Percentiles rank a stretch among this genome's conserved stretches.
Conservation (phyloP, 2,329 filamentous ascomycete species). For the Xylaria sp. region DNA sequence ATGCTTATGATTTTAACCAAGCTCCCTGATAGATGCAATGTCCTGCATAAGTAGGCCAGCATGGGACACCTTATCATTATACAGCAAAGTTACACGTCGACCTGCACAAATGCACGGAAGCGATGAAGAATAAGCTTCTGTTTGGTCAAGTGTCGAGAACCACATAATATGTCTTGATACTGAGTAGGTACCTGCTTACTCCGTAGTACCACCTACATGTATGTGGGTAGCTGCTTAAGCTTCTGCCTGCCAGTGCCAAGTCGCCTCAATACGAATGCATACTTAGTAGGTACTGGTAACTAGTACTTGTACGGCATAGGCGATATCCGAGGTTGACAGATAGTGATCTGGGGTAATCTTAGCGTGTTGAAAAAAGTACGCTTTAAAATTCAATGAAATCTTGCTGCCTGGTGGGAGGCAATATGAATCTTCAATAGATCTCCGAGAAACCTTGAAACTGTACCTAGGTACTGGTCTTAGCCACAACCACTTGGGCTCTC, state of each 20-base stretch:
- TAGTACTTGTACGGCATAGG: background rate
- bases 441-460: background rate
- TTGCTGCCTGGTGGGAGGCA: conserved; percentile 27
- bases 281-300: too few relatives aligned
- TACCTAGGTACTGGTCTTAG: background rate
- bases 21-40: conserved; percentile 32
- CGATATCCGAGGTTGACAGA: background rate
- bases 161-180: background rate
- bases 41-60: background rate
- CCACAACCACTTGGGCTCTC: background rate
- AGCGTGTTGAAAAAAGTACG: background rate
- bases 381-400: too few relatives aligned
- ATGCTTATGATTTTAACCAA: conserved; percentile 72
- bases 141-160: too few relatives aligned
- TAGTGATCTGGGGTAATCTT: background rate
- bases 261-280: too few relatives aligned
- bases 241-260: too few relatives aligned
- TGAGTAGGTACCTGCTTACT: too few relatives aligned
- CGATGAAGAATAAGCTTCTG: too few relatives aligned
- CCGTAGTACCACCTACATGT: too few relatives aligned
- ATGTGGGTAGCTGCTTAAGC: too few relatives aligned
- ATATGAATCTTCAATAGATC: background rate
- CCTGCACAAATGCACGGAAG: too few relatives aligned
- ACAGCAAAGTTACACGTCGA: too few relatives aligned
- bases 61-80: too few relatives aligned